These are phyloP conservation scores for Nannochloris sp. DNA, from an alignment of 139 green algal species.

Conservation along the genomic window DNA sequence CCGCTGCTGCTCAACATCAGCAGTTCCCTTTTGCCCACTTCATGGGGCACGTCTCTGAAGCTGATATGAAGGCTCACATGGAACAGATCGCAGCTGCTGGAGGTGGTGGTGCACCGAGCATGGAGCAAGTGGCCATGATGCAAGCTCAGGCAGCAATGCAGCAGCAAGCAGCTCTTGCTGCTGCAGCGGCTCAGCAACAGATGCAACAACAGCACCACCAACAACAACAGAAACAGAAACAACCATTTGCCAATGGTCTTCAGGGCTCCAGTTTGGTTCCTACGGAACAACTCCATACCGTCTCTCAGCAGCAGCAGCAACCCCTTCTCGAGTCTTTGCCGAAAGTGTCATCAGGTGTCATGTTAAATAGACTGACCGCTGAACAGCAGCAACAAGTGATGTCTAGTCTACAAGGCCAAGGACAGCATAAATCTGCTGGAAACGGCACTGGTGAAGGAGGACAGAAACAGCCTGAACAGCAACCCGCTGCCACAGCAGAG, in stretches of 20 bases:
- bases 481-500: neutral
- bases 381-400: neutral
- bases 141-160: constrained; percentile 16
- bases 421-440: neutral
- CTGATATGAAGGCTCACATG: constrained; percentile 20
- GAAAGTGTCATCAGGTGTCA: neutral
- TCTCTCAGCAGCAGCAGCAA: too few relatives aligned
- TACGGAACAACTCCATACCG: too few relatives aligned
- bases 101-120: neutral
- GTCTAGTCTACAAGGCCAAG: neutral
- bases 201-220: neutral
- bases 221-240: neutral
- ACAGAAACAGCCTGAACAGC: neutral
- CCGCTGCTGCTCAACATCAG: neutral
- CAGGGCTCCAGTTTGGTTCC: too few relatives aligned
- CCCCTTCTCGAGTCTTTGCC: too few relatives aligned
- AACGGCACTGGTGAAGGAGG: neutral
- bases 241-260: neutral
- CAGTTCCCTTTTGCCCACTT: neutral
- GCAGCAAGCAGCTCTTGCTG: too few relatives aligned
- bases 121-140: constrained; percentile 13
- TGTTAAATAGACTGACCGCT: neutral
- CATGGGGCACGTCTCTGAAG: constrained; percentile 4
- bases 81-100: constrained; percentile 2
- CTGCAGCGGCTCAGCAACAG: neutral